phyloP scores from a whole-genome alignment of 176 grass and related monocot species.

The Aegilops speltoides region DNA sequence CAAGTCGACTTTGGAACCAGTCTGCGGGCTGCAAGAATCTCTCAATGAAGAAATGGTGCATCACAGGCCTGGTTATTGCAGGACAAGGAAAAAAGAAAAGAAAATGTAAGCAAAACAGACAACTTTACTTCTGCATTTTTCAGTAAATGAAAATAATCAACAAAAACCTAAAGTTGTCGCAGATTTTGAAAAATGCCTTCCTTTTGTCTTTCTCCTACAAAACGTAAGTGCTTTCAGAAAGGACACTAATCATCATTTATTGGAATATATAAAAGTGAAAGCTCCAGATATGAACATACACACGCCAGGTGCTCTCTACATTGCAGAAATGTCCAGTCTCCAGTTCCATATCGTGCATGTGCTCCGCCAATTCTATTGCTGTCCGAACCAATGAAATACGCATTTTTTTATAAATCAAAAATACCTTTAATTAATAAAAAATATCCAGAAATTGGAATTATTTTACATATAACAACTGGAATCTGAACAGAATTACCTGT shows the following conservation, averaged over 20 bases:
- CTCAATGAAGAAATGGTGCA: slow-evolving; percentile 97
- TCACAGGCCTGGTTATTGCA: slow-evolving; percentile 71
- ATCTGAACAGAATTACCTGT: slow-evolving; percentile 56
- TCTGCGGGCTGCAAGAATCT: slow-evolving; percentile 86
- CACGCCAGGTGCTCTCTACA: slow-evolving; percentile 73
- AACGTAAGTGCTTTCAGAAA: slow-evolving; percentile 31
- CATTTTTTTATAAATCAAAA: background rate
- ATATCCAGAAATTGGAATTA: slow-evolving; percentile 12
- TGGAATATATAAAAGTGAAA: slow-evolving; percentile 12
- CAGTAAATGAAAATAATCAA: slow-evolving; percentile 28
- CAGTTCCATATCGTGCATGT: slow-evolving; percentile 78
- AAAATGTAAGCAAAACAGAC: slow-evolving; percentile 1
- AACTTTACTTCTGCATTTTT: background rate
- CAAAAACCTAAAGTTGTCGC: slow-evolving; percentile 77
- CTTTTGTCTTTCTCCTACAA: slow-evolving; percentile 93
- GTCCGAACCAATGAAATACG: slow-evolving; percentile 29
- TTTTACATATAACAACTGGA: slow-evolving; percentile 21
- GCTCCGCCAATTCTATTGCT: slow-evolving; percentile 85
- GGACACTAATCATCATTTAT: slow-evolving; percentile 2
- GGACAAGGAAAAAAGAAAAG: background rate
- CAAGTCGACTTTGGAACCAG: slow-evolving; percentile 87
- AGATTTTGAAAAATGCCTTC: slow-evolving; percentile 81
- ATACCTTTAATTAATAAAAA: slow-evolving; percentile 24
- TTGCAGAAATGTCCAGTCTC: slow-evolving; percentile 94
- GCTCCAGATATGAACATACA: slow-evolving; percentile 51